Evolutionary conservation across 2,329 filamentous ascomycete genomes (phyloP), one percentile per base, ranked within the genome.

Genomic region (Didymellaceae sp.): DNA sequence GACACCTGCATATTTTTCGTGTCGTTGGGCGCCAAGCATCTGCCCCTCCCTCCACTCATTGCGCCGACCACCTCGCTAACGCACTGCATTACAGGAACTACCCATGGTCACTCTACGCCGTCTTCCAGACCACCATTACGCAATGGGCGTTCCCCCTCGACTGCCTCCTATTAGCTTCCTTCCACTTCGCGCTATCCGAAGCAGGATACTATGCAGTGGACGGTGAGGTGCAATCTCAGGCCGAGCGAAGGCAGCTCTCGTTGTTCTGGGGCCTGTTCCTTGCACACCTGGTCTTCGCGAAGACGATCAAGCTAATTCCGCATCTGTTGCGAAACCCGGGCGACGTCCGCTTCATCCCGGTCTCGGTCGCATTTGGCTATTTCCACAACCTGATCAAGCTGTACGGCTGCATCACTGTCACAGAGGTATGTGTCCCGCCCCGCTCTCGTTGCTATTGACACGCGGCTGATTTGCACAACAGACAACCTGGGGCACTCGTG

Each of bases 401-500:
- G 57, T 93, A 93, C 68, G 91, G 93, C 31, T 81, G 92, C 55
- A 80, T 88, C 60, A 96, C 92, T 51, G 83, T 80, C 51, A 75
- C 73, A 64, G 75, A 76, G 62, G 66, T 59, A 62, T 52, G 70
- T 68, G 44, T 33, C 48, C 42, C 18, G 56, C 59, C 59, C 58
- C 55, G 59, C 55, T 63, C 61, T 30, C 63, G 58, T 31, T 47
- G 67, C 70, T 32, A 37, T 50, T 26, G 45, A 33, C 39, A 35
- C 44, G 38, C 52, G 46, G 26, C 66, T 68, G 50, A 68, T 61
- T 37, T 22, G 13, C 34, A 34, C 34, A 31, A 40, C 57, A 97
- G 92, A 97, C 92, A 34, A 93, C 91, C 43, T 97, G 92, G 92
- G 92, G 92, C 68, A 96, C 91, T 76, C 88, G 92, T 74, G 90